Evolutionary conservation across 495 filamentous ascomycete genomes (phyloP).

Genomic region (Aspergillus conjunctus): DNA sequence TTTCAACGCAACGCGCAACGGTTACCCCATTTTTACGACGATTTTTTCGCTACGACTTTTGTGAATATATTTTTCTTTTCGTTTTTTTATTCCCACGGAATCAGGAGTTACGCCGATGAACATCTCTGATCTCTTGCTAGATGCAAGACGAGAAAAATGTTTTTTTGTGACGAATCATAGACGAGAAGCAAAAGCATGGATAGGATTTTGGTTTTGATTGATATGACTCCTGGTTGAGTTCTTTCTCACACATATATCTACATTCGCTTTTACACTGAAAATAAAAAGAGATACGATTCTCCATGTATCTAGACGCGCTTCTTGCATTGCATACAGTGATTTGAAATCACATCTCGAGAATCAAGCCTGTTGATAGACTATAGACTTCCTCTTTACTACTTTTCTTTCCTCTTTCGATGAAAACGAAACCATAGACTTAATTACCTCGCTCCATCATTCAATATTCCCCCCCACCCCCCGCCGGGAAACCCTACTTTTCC

Average conservation of each 20-base stretch:
- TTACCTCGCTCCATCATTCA: too few relatives aligned
- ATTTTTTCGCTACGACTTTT: background rate
- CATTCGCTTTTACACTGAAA: slow-evolving; percentile 2
- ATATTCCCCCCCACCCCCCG: background rate
- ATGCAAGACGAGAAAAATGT: background rate
- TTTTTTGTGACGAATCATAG: background rate
- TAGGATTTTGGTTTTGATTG: background rate
- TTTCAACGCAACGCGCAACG: background rate
- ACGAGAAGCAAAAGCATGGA: background rate
- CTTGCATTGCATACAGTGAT: slow-evolving; percentile 5
- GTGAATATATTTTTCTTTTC: background rate
- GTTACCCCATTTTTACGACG: too few relatives aligned
- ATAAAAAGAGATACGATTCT: background rate
- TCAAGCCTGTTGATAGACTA: slow-evolving; percentile 12
- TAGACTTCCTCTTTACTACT: slow-evolving; percentile 1
- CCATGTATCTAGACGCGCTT: slow-evolving; percentile 1
- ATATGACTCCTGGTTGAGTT: slow-evolving; percentile 8
- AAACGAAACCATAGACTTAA: too few relatives aligned
- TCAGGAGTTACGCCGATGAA: slow-evolving; percentile 4
- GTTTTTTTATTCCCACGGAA: background rate
- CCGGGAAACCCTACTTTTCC: background rate
- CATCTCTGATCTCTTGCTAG: background rate
- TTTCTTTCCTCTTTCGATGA: background rate
- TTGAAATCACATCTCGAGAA: slow-evolving; percentile 10
- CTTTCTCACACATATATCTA: background rate